These are phyloP conservation scores for Gracilaria vermiculophylla DNA, from an alignment of 23 red algal species.

Conservation along the genomic window DNA sequence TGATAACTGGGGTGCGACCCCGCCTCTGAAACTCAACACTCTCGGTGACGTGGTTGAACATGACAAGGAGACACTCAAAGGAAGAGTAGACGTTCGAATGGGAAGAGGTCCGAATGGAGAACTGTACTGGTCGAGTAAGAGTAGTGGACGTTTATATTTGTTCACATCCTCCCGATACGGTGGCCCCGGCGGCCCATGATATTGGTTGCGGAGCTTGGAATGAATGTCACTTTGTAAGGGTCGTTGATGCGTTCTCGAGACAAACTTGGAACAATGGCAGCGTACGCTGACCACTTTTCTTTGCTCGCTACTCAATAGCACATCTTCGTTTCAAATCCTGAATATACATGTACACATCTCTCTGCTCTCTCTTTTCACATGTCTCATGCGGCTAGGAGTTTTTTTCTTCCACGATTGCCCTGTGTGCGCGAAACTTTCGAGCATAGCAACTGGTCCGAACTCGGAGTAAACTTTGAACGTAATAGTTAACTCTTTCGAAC, in stretches of 20 bases:
- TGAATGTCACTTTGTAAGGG: background rate
- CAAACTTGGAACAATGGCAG: too few relatives aligned
- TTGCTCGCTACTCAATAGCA: too few relatives aligned
- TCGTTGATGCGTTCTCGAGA: background rate
- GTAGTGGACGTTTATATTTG: slow-evolving; percentile 34
- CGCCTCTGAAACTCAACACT: slow-evolving; percentile 1
- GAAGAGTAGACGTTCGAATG: slow-evolving; percentile 35
- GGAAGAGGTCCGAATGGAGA: slow-evolving; percentile 36
- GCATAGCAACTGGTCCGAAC: too few relatives aligned
- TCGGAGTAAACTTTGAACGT: too few relatives aligned
- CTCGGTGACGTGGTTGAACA: slow-evolving; percentile 46
- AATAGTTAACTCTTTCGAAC: too few relatives aligned
- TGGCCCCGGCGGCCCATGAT: slow-evolving; percentile 9
- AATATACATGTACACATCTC: too few relatives aligned
- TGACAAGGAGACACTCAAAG: background rate
- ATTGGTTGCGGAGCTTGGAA: background rate
- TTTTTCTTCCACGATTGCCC: too few relatives aligned
- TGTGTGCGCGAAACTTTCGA: too few relatives aligned
- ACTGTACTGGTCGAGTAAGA: slow-evolving; percentile 70
- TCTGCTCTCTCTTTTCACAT: too few relatives aligned
- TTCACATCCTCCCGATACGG: slow-evolving; percentile 37
- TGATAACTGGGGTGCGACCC: background rate
- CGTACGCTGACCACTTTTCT: too few relatives aligned
- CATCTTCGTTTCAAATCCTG: too few relatives aligned
- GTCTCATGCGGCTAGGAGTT: too few relatives aligned